Evolutionary conservation across 108 stramenopile genomes (phyloP).

Genomic region (Fragilaria radians): DNA sequence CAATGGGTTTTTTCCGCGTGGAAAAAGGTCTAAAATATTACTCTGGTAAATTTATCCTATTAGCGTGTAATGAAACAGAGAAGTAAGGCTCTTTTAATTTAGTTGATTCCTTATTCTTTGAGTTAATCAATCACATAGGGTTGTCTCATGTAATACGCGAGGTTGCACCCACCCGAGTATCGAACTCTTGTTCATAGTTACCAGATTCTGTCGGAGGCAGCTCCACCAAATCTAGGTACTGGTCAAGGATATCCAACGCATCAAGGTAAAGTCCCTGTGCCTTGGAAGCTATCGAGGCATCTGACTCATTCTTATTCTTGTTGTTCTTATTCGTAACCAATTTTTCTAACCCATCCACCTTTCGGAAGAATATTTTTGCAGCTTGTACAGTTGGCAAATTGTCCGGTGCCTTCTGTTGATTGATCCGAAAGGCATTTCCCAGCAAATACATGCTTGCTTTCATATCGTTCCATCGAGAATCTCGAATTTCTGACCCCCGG

Average conservation of each 20-base stretch:
- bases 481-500: slow-evolving; percentile 63
- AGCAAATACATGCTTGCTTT: slow-evolving; percentile 76
- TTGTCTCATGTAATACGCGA: slow-evolving; percentile 57
- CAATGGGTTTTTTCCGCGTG: neutral
- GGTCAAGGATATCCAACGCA: slow-evolving; percentile 66
- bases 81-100: too few species aligned
- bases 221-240: slow-evolving; percentile 80
- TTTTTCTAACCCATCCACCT: slow-evolving; percentile 74
- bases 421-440: slow-evolving; percentile 83
- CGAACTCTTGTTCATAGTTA: slow-evolving; percentile 72
- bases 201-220: slow-evolving; percentile 77
- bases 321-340: slow-evolving; percentile 20
- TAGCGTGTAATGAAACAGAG: too few species aligned
- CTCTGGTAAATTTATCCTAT: too few species aligned
- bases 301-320: slow-evolving; percentile 26
- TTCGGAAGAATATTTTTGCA: slow-evolving; percentile 78
- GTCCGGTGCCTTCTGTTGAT: slow-evolving; percentile 84
- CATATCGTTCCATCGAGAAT: slow-evolving; percentile 84
- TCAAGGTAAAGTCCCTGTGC: slow-evolving; percentile 39
- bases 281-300: too few species aligned
- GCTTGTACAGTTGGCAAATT: slow-evolving; percentile 83
- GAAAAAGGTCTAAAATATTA: too few species aligned
- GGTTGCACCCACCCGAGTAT: slow-evolving; percentile 46
- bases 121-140: too few species aligned
- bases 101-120: too few species aligned